Base-by-base conservation (phyloP, 2,329 filamentous ascomycete genomes). In the Tolypocladium ophioglossoides region DNA sequence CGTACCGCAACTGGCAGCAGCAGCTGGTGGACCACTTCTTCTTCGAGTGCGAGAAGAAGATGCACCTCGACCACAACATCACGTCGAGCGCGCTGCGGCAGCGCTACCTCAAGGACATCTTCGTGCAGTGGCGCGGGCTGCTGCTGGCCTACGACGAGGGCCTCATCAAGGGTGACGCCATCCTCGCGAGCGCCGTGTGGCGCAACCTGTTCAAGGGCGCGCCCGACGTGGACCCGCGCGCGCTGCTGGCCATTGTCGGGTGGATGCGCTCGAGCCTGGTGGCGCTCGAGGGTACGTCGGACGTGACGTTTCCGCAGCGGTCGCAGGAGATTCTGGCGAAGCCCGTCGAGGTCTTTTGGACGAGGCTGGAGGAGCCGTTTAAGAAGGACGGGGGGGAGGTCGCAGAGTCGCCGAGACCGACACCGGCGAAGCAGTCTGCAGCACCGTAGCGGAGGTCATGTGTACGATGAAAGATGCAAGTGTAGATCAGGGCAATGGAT, bases 11-110 rank as follows among this genome's bases (percentile, higher is more conserved):
- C 55, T 96, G 91, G 84, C 89, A 95, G 70, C 87, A 91, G 65
- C 89, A 96, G 73, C 79, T 99, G 58, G 83, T 94, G 49, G 91
- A 99, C 73, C 91, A 97, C 71, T 96, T 95, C 78, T 97, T 92
- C 77, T 89, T 89, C 74, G 85, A 88, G 64, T 88, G 87, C 64
- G 89, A 95, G 74, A 85, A 87, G 69, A 82, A 84, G 65, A 92
- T 95, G 82, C 87, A 88, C 57, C 76, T 87, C 58, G 82, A 85
- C 67, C 92, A 96, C 76, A 85, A 85, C 61, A 78, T 86, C 70
- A 72, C 73, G 34, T 81, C 81, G 56, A 75, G 78, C 53, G 74
- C 74, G 32, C 73, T 84, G 60, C 78, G 84, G 40, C 81, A 85
- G 68, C 78, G 78, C 58, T 85, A 85, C 70, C 78, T 87, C 53